These are phyloP conservation scores for Malassezia arunalokei DNA, from an alignment of 1,284 basidiomycete species.

Conservation along the genomic window DNA sequence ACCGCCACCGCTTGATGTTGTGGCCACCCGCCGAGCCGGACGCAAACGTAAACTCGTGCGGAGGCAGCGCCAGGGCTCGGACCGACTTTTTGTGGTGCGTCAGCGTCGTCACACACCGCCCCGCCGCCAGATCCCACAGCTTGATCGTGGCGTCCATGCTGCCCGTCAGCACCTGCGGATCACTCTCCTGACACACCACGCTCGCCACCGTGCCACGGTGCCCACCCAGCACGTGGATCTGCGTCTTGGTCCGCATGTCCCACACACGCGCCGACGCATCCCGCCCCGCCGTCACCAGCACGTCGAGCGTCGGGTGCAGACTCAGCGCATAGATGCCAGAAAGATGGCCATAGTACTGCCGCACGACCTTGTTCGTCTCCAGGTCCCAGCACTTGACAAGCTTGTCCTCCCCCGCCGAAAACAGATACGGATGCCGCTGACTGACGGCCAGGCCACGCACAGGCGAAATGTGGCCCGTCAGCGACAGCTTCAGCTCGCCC, in stretches of 20 bases:
- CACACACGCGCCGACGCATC: slow-evolving; percentile 92
- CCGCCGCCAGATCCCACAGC: slow-evolving; percentile 95
- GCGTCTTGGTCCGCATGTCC: slow-evolving; percentile 97
- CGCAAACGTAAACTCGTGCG: slow-evolving; percentile 77
- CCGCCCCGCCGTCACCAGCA: slow-evolving; percentile 84
- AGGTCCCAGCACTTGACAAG: slow-evolving; percentile 99
- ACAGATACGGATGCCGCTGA: slow-evolving; percentile 84
- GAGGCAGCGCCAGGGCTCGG: slow-evolving; percentile 80
- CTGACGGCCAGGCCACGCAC: slow-evolving; percentile 88
- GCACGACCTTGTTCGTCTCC: slow-evolving; percentile 95
- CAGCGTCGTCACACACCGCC: slow-evolving; percentile 83
- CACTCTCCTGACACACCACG: slow-evolving; percentile 85
- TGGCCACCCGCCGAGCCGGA: slow-evolving; percentile 87
- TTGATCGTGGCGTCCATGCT: slow-evolving; percentile 96
- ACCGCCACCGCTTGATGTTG: slow-evolving; percentile 99
- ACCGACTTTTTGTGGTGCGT: slow-evolving; percentile 98
- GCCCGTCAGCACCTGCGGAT: slow-evolving; percentile 93
- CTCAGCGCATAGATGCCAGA: slow-evolving; percentile 72
- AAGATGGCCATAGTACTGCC: slow-evolving; percentile 93
- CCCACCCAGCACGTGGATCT: slow-evolving; percentile 81
- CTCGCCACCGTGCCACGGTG: slow-evolving; percentile 88
- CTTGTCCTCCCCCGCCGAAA: slow-evolving; percentile 96
- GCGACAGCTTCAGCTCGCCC: slow-evolving; percentile 81
- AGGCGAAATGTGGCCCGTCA: slow-evolving; percentile 95
- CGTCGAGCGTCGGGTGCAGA: slow-evolving; percentile 86